Evolutionary conservation across 2,329 filamentous ascomycete species (phyloP), one percentile per base, ranked within the genome.

Genomic region (Scytalidium lignicola): DNA sequence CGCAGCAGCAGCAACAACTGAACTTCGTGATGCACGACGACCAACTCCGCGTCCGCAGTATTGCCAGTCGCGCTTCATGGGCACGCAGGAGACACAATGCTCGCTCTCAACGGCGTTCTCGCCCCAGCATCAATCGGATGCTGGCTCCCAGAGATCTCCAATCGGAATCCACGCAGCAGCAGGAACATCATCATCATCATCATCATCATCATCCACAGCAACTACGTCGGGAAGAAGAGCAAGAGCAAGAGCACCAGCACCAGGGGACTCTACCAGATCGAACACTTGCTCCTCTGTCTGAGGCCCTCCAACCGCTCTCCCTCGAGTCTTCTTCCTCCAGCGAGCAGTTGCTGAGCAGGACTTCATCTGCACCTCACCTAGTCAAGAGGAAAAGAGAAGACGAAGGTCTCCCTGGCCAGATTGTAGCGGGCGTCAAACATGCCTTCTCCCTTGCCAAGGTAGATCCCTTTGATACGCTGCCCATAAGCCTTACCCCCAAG

Each of bases 1-100:
- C n/a, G n/a, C n/a, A n/a, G n/a, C n/a, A n/a, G n/a, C n/a, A n/a
- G n/a, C n/a, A n/a, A 26, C 23, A 37, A 28, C 40, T 47, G 13
- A 49, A 53, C 3, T 65, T 64, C 15, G 59, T 65, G 10, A 55
- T 50, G 18, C 49, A 53, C 10, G 51, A 32, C 21, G 52, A 59
- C 17, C 53, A 55, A 10, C 51, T 53, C 42, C 29, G 20, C 8
- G 54, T 59, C 19, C 62, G 65, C 22, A 69, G 63, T 49, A 66
- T 69, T 64, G 66, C 65, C 12, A 69, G 68, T 65, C 55, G 62
- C 2, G 64, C 64, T 47, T 63, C 68, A 47, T 69, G 67, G 67
- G 63, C 60, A 44, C 57, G 61, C 39, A 58, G 65, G 22, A 59
- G 60, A 15, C 52, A 43, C 12, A 50, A 43, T 20, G 51, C 54